Evolutionary conservation across 164 flowering plant species (phyloP), one percentile per base, ranked within the genome.

Genomic region (Nymphaea thermarum): DNA sequence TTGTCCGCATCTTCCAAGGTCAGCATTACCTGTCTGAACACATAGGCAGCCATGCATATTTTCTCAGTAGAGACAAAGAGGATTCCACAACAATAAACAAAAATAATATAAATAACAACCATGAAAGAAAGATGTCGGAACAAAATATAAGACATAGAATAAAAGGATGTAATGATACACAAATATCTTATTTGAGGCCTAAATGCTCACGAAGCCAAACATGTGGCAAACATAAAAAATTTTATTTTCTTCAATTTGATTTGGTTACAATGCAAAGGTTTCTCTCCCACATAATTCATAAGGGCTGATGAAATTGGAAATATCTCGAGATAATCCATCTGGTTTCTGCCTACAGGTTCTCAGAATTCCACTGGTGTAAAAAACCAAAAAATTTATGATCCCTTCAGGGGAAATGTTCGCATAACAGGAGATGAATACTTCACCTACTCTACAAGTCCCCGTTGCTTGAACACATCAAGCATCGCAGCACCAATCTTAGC

Each of bases 401-500:
- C 15, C 57, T 15, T 4, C 57, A 8, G 14, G 57, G 57, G 57
- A 51, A 51, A 51, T 51, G 57, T 51, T 10, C 57, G 14, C 14
- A 51, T 51, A 10, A 51, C 12, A 3, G 14, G 57, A 51, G 8
- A 51, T 8, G 12, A 51, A 51, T 25, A 25, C 0, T 25, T 51
- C 57, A 51, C 60, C 75, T 83, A 84, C 68, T 45, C 79, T 8
- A 83, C 73, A 15, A 93, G 88, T 44, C 97, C 95, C 68, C 87
- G 84, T 75, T 89, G 85, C 68, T 91, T 87, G 83, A 94, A 94
- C 43, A 84, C 82, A 0, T 91, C 96, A 60, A 83, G 83, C 98
- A 94, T 94, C 16, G 96, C 83, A 3, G 67, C 63, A 15, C 98
- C 98, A 60, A 94, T 88, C 77, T 94, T 87, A 3, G 98, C 98